Base-by-base conservation (phyloP, 495 filamentous ascomycete species). In the Penicillium parvum region DNA sequence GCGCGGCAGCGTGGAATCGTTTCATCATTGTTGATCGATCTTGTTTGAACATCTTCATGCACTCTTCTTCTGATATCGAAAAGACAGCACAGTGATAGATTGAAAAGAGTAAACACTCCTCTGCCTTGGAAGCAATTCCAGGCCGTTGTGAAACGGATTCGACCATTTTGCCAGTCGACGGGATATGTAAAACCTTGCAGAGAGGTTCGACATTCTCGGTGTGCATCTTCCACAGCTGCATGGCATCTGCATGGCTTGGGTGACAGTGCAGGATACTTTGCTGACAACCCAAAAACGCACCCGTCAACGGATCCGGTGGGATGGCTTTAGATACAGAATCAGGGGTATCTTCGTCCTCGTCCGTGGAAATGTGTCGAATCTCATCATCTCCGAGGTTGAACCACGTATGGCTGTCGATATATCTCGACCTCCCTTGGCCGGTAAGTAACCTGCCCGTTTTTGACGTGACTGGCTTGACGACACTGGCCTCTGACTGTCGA, bases 121-220 rank as follows among this genome's bases (percentile, higher is more conserved):
- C 58, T 10, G 38, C 50, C 23, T 62, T 65, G 1, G 64, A 57
- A 5, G 65, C 45, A 8, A 35, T 43, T 2, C 53, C 49, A 3
- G 64, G 48, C 11, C 55, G 28, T 8, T 43, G 38, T 6, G 50
- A 63, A n/a, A 64, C 63, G 3, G 46, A 43, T 16, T 68, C 50
- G n/a, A 76, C 43, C 34, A 53, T 37, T 9, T 58, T 51, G 10
- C 40, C 49, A 28, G 78, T 49, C 1, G 79, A 76, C 1, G 82
- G 82, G 5, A 76, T 71, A 56, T 86, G 83, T 39, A 85, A 71
- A 26, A 85, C 49, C 53, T 85, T 86, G 43, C 74, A 76, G 32
- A 86, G 55, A 3, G 83, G 81, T 57, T 85, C 79, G 40, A 84
- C 76, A 47, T 79, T 76, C 37, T 76, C 68, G 2, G 78, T 59